Conservation (phyloP, 2,329 filamentous ascomycete species). For the Lizonia empirigonia region DNA sequence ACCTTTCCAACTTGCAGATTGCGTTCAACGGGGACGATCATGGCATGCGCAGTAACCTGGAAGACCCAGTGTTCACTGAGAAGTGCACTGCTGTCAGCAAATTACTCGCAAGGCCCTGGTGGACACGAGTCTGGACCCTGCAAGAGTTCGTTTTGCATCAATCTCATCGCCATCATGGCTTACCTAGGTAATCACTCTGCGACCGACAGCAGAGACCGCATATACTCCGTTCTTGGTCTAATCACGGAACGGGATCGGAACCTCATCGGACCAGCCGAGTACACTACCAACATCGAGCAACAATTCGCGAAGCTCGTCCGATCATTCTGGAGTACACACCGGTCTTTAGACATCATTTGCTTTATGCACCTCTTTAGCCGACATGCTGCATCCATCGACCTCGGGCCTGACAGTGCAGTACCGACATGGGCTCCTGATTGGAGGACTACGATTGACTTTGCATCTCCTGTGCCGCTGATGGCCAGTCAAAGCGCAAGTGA, state of each 20-base stretch:
- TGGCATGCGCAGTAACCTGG: slow-evolving; percentile 25
- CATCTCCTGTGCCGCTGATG: slow-evolving; percentile 43
- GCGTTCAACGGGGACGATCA: slow-evolving; percentile 25
- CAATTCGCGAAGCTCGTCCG: slow-evolving; percentile 38
- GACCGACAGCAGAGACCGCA: slow-evolving; percentile 35
- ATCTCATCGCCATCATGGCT: slow-evolving; percentile 35
- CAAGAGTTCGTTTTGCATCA: slow-evolving; percentile 40
- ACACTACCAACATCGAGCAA: slow-evolving; percentile 20
- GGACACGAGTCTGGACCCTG: slow-evolving; percentile 35
- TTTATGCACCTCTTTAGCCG: slow-evolving; percentile 39
- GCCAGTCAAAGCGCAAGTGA: slow-evolving; percentile 39
- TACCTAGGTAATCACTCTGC: slow-evolving; percentile 39
- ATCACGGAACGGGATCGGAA: slow-evolving; percentile 29
- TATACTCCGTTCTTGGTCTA: slow-evolving; percentile 40
- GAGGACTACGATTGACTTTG: slow-evolving; percentile 32
- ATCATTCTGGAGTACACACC: slow-evolving; percentile 33
- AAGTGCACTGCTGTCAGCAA: slow-evolving; percentile 31
- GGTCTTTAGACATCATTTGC: slow-evolving; percentile 38
- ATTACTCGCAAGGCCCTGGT: slow-evolving; percentile 37
- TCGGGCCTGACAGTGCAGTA: slow-evolving; percentile 15
- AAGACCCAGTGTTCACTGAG: slow-evolving; percentile 20
- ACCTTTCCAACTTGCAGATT: slow-evolving; percentile 27
- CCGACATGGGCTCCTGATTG: slow-evolving; percentile 41
- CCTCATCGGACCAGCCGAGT: slow-evolving; percentile 35
- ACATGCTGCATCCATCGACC: slow-evolving; percentile 23